phyloP scores from a whole-genome alignment of 495 filamentous ascomycete genomes.

The Penicillium maclennaniae region DNA sequence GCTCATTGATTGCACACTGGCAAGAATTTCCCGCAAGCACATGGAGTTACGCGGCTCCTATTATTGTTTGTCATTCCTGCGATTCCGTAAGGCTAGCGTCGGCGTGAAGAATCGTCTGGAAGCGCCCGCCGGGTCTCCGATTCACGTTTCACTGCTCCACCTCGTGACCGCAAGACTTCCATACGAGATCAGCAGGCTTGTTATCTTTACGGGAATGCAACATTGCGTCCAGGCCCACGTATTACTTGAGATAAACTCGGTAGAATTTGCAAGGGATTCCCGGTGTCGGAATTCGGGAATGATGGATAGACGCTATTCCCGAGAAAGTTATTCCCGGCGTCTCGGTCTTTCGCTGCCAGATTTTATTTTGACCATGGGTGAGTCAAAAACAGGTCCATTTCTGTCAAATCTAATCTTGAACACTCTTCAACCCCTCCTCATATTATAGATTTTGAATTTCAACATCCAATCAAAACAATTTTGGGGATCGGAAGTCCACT shows the following conservation, averaged over 20 bases:
- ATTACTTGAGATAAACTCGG: conserved; percentile 18
- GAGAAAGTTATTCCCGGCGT: conserved; percentile 20
- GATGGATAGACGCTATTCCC: conserved; percentile 9
- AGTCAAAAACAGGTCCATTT: conserved; percentile 10
- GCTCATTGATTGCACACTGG: background rate
- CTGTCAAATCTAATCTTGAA: background rate
- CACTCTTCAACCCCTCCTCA: background rate
- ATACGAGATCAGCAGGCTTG: background rate
- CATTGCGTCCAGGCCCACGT: conserved; percentile 4
- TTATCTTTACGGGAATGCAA: background rate
- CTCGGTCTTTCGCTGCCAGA: conserved; percentile 12
- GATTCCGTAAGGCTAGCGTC: background rate
- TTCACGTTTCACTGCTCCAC: background rate
- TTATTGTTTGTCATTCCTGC: conserved; percentile 1
- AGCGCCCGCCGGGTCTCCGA: conserved; percentile 3
- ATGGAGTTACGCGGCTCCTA: background rate
- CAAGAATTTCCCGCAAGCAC: background rate
- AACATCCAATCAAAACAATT: background rate
- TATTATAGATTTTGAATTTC: background rate
- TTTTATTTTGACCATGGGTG: conserved; percentile 16
- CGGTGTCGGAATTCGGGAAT: conserved; percentile 24
- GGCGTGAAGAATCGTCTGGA: background rate
- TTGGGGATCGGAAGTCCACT: background rate
- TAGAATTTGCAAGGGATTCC: conserved; percentile 12
- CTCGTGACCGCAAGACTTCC: background rate